phyloP scores from a whole-genome alignment of 208 protist species.

The Trypanosoma lewisi region DNA sequence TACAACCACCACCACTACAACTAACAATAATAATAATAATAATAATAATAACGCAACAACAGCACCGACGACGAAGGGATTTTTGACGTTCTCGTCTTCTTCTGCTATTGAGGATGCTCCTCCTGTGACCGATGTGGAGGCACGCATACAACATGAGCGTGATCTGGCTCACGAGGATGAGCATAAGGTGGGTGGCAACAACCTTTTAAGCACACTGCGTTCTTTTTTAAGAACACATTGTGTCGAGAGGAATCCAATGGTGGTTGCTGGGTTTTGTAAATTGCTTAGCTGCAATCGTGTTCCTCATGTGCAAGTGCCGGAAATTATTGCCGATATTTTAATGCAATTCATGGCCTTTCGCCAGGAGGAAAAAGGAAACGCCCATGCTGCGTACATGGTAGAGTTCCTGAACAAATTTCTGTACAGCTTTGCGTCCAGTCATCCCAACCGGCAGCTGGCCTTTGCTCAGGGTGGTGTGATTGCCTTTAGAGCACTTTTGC shows the following conservation, averaged over 20 bases:
- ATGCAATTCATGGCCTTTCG: constrained; percentile 48
- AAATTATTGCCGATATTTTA: constrained; percentile 64
- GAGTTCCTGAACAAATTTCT: constrained; percentile 77
- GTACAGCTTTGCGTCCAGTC: constrained; percentile 79
- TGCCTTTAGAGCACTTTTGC: constrained; percentile 58
- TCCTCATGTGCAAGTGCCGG: constrained; percentile 40
- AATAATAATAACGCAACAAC: neutral
- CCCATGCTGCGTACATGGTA: constrained; percentile 42
- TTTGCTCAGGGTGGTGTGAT: constrained; percentile 59
- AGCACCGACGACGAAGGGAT: neutral
- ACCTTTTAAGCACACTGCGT: constrained; percentile 50
- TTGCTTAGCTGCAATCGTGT: constrained; percentile 86
- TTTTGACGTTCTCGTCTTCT: no score
- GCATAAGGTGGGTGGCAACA: constrained; percentile 74
- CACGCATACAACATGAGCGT: constrained; percentile 72
- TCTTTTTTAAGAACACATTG: constrained; percentile 41
- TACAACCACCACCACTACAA: constrained; percentile 12
- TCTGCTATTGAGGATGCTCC: constrained; percentile 28
- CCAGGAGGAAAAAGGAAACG: constrained; percentile 17
- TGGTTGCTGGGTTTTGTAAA: constrained; percentile 79
- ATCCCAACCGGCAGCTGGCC: constrained; percentile 57
- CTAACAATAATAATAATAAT: neutral
- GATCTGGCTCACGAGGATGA: constrained; percentile 76
- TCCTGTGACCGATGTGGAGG: constrained; percentile 28
- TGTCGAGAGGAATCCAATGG: constrained; percentile 39